Conservation (phyloP, 139 green algal species). For the Mesostigma viride region DNA sequence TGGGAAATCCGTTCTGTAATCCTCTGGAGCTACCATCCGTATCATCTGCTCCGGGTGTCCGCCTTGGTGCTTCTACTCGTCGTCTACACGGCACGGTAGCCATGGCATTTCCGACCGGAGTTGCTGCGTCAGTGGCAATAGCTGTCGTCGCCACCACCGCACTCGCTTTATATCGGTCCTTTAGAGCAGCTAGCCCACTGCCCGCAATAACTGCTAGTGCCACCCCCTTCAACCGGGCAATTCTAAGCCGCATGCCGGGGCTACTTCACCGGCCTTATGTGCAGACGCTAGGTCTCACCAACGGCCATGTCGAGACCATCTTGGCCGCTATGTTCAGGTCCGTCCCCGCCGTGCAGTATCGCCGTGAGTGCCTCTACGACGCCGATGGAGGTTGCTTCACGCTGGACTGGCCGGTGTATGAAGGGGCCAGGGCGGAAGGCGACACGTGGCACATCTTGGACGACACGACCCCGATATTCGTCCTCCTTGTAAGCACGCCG, state of each 20-base stretch:
- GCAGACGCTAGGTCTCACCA: conserved; percentile 18
- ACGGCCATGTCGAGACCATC: conserved; percentile 83
- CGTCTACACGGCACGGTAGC: too few relatives aligned
- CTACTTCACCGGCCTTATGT: conserved; percentile 30
- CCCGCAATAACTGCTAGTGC: too few relatives aligned
- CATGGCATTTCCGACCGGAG: too few relatives aligned
- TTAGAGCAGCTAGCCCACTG: too few relatives aligned
- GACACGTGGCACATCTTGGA: neutral
- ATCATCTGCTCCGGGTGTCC: too few relatives aligned
- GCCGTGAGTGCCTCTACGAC: conserved; percentile 54
- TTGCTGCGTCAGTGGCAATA: too few relatives aligned
- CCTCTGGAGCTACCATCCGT: too few relatives aligned
- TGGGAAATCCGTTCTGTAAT: too few relatives aligned
- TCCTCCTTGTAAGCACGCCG: neutral
- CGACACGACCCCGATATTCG: neutral
- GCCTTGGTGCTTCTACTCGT: too few relatives aligned
- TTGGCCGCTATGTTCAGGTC: conserved; percentile 56
- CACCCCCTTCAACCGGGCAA: neutral
- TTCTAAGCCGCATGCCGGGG: neutral
- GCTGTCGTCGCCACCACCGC: too few relatives aligned
- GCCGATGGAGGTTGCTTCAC: conserved; percentile 71
- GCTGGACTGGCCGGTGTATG: conserved; percentile 61
- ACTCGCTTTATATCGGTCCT: too few relatives aligned
- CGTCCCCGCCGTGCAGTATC: conserved; percentile 51
- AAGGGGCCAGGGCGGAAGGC: neutral